Conservation (phyloP, 2,329 filamentous ascomycete species). For the Trichoderma endophyticum region DNA sequence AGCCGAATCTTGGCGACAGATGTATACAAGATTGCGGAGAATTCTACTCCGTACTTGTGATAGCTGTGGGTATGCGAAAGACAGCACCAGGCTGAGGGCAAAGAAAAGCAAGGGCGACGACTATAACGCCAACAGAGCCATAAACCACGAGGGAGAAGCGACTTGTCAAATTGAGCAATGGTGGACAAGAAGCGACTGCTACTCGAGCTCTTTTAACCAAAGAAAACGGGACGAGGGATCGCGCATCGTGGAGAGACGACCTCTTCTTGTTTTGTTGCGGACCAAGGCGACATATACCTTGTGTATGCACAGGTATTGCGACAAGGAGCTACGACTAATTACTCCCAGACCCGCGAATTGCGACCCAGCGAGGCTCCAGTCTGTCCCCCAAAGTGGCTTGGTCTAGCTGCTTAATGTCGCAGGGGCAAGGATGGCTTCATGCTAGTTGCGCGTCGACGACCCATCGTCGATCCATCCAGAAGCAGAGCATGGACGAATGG, state of each 20-base stretch:
- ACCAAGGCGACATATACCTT: conserved; percentile 10
- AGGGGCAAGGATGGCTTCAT: conserved; percentile 12
- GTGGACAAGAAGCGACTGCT: conserved; percentile 1
- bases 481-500: conserved; percentile 7
- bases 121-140: conserved; percentile 13
- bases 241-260: conserved; percentile 15
- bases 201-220: conserved; percentile 5
- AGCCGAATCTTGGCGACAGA: conserved; percentile 1
- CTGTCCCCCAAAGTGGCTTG: conserved; percentile 12
- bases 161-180: neutral
- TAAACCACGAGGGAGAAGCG: conserved; percentile 1
- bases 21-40: conserved; percentile 8
- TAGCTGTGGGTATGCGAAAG: neutral
- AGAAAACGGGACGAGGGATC: conserved; percentile 2
- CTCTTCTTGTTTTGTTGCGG: conserved; percentile 5
- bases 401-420: conserved; percentile 15
- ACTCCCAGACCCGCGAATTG: conserved; percentile 17
- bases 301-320: conserved; percentile 8
- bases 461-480: conserved; percentile 15
- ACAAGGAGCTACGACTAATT: conserved; percentile 19
- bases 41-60: neutral
- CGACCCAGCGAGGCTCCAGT: conserved; percentile 16
- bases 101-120: neutral
- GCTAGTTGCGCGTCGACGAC: conserved; percentile 14
- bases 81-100: conserved; percentile 15